A percentile compares a stretch with the other conserved stretches of the same genome.
phyloP scores from a whole-genome alignment of 2,329 filamentous ascomycete genomes.

The Diaporthe velutina region DNA sequence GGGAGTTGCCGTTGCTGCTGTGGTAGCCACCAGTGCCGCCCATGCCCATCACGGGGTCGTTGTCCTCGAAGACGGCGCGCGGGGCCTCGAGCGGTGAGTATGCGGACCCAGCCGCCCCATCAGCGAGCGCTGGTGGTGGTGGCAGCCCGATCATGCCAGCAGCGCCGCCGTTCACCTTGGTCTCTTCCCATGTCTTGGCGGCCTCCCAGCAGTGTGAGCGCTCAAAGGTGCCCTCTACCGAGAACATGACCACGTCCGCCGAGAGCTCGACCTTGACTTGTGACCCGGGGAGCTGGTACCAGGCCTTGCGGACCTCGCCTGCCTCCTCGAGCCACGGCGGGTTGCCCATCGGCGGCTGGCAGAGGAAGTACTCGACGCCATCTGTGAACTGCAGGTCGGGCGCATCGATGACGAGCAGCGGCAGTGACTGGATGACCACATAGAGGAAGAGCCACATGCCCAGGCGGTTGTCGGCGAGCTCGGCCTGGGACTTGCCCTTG shows the following conservation, averaged over 20 bases:
- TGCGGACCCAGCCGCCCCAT: conserved; percentile 18
- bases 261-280: conserved; percentile 68
- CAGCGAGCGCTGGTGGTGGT: conserved; percentile 35
- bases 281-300: conserved; percentile 80
- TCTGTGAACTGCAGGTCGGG: conserved; percentile 77
- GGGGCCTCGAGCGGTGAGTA: conserved; percentile 47
- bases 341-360: conserved; percentile 78
- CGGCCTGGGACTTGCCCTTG: conserved; percentile 72
- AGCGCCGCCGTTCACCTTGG: conserved; percentile 32
- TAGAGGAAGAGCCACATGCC: conserved; percentile 89
- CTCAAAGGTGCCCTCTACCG: conserved; percentile 71
- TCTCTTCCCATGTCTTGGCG: conserved; percentile 62
- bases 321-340: conserved; percentile 80
- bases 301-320: conserved; percentile 73
- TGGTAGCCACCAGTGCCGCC: conserved; percentile 36
- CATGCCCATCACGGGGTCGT: conserved; percentile 41
- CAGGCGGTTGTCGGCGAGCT: conserved; percentile 78
- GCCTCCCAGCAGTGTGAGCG: conserved; percentile 69
- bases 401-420: conserved; percentile 82
- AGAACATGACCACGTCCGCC: conserved; percentile 71
- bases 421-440: conserved; percentile 80
- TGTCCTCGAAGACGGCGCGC: conserved; percentile 46
- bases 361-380: conserved; percentile 85
- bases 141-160: conserved; percentile 47
- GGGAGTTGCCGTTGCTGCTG: conserved; percentile 42